Conservation (phyloP, 106 monocot species). For the Dendrobium huoshanense region DNA sequence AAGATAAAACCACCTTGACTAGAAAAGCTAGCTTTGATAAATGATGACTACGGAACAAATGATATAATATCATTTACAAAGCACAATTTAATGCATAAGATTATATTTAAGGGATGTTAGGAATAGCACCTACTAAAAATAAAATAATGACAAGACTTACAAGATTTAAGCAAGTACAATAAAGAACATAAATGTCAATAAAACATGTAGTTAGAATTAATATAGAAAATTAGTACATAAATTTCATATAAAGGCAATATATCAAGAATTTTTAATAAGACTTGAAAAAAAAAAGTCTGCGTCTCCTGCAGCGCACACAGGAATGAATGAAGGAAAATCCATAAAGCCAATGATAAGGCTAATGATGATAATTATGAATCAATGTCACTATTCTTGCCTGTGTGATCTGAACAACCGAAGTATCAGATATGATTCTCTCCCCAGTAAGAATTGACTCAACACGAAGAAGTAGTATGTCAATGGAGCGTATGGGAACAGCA, state of each 20-base stretch:
- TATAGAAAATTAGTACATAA: neutral
- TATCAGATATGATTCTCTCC: slow-evolving; percentile 30
- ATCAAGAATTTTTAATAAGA: neutral
- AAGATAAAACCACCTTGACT: neutral
- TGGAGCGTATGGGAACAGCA: slow-evolving; percentile 41
- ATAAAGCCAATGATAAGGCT: neutral
- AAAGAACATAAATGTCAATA: neutral
- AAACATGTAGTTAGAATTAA: neutral
- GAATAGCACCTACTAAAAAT: neutral
- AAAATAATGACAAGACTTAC: neutral
- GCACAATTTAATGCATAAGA: neutral
- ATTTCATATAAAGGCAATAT: neutral
- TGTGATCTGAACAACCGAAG: slow-evolving; percentile 33
- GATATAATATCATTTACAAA: neutral
- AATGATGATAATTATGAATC: neutral
- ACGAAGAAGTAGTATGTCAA: slow-evolving; percentile 41
- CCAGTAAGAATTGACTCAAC: slow-evolving; percentile 45
- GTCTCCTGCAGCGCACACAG: neutral
- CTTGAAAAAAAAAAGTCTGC: neutral
- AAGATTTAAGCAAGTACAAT: neutral
- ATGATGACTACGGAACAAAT: neutral
- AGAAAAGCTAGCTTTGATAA: neutral
- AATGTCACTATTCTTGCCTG: slow-evolving; percentile 18
- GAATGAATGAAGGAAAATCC: neutral
- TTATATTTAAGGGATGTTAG: neutral